These are phyloP conservation scores for Oryza meyeriana DNA, from an alignment of 176 grass and related monocot genomes.

Conservation along the genomic window DNA sequence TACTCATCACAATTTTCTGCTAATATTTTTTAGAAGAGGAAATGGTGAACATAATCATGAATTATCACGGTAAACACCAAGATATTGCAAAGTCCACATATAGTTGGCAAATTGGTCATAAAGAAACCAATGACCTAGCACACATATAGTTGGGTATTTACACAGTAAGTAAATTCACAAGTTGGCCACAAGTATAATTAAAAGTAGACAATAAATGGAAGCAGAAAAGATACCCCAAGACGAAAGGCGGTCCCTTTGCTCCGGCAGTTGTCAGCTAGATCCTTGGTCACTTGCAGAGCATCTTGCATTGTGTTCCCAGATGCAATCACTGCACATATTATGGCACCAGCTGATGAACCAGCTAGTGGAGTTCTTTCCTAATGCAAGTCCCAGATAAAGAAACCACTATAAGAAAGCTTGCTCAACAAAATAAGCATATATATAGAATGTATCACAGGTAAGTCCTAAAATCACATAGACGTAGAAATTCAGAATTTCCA, in stretches of 20 bases:
- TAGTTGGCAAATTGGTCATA: background rate
- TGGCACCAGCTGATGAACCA: constrained; percentile 95
- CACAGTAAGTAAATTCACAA: background rate
- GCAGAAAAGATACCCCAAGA: constrained; percentile 58
- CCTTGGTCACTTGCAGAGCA: constrained; percentile 69
- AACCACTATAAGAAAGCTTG: constrained; percentile 3
- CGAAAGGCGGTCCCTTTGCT: constrained; percentile 89
- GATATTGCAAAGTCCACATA: background rate
- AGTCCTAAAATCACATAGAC: background rate
- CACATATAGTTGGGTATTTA: background rate
- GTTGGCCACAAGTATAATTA: background rate
- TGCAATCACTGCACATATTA: constrained; percentile 97
- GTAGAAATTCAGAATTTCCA: background rate
- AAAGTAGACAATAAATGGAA: background rate
- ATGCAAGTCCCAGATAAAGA: constrained; percentile 1
- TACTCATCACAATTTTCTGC: background rate
- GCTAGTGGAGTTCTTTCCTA: constrained; percentile 94
- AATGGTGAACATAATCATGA: background rate
- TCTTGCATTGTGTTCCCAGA: constrained; percentile 88
- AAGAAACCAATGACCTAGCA: constrained; percentile 5
- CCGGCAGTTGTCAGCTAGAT: constrained; percentile 78
- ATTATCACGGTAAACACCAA: constrained; percentile 10
- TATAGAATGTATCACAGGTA: background rate
- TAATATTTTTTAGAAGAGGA: background rate
- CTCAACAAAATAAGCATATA: background rate